phyloP scores from a whole-genome alignment of 257 asterid species.

The Lycium barbarum region DNA sequence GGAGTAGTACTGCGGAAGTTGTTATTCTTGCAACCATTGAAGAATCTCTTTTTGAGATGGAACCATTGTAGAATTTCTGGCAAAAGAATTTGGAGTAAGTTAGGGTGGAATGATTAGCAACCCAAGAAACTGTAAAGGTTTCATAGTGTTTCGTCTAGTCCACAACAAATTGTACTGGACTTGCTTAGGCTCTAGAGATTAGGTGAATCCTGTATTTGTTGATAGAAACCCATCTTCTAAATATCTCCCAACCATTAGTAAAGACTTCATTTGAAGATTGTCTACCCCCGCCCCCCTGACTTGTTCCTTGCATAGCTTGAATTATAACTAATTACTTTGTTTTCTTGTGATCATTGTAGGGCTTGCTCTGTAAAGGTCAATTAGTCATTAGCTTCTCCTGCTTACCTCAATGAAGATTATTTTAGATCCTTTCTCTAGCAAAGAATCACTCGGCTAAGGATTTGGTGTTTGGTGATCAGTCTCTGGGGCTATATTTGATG shows the following conservation, averaged over 20 bases:
- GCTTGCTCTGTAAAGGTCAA: conserved; percentile 11
- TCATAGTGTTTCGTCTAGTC: neutral
- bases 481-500: neutral
- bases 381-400: neutral
- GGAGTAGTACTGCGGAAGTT: neutral
- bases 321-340: neutral
- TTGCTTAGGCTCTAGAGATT: neutral
- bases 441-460: neutral
- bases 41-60: neutral
- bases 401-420: neutral
- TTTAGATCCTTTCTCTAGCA: neutral
- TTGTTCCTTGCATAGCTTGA: neutral
- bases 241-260: neutral
- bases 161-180: neutral
- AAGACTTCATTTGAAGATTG: neutral
- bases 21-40: neutral
- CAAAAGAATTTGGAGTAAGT: neutral
- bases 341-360: neutral
- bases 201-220: neutral
- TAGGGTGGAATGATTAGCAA: neutral
- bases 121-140: neutral
- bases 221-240: neutral
- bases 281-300: neutral
- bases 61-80: neutral
- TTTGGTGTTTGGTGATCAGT: neutral